Evolutionary conservation across 495 filamentous ascomycete genomes (phyloP).

Genomic region (Hypoxylon trugodes): DNA sequence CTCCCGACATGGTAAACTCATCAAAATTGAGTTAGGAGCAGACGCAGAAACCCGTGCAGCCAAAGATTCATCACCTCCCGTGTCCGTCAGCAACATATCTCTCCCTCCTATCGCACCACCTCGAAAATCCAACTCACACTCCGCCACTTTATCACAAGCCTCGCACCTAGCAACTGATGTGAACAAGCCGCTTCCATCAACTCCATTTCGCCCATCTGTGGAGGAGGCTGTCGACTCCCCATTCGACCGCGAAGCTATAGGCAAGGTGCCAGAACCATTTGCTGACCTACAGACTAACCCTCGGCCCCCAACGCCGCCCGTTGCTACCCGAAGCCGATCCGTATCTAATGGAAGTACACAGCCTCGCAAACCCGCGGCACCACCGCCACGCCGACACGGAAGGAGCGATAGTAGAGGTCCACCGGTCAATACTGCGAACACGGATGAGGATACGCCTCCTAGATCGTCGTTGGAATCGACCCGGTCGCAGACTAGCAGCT

Average conservation of each 20-base stretch:
- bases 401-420: constrained; percentile 50
- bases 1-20: constrained; percentile 74
- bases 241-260: constrained; percentile 56
- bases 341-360: constrained; percentile 43
- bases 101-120: constrained; percentile 39
- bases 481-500: constrained; percentile 51
- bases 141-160: constrained; percentile 11
- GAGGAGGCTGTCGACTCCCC: constrained; percentile 51
- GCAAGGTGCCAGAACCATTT: constrained; percentile 52
- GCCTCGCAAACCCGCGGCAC: constrained; percentile 53
- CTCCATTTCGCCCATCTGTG: constrained; percentile 51
- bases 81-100: constrained; percentile 26
- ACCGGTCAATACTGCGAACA: constrained; percentile 32
- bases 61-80: constrained; percentile 35
- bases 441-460: constrained; percentile 45
- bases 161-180: constrained; percentile 49
- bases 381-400: constrained; percentile 58
- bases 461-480: constrained; percentile 56
- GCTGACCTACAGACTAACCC: constrained; percentile 41
- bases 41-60: constrained; percentile 34
- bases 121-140: constrained; percentile 30
- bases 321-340: constrained; percentile 45
- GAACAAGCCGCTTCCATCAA: constrained; percentile 59
- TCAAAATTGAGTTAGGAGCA: constrained; percentile 53
- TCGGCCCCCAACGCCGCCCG: constrained; percentile 40